Conservation (phyloP, 345 rosid genomes). For the Trapa incisa region DNA sequence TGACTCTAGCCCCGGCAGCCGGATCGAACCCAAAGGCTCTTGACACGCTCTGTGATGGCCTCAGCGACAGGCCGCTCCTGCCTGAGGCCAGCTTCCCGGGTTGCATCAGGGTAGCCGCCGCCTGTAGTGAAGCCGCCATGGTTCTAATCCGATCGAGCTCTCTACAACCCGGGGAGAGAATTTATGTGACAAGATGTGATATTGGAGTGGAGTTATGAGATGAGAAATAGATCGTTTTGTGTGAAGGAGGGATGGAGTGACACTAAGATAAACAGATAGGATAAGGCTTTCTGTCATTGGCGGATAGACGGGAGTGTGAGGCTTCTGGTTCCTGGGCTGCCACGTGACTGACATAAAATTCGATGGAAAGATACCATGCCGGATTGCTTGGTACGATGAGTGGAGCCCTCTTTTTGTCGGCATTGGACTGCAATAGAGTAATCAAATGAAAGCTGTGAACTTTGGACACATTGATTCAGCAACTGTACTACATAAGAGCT, state of each 20-base stretch:
- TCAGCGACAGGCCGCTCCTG: conserved; percentile 25
- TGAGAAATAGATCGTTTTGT: neutral
- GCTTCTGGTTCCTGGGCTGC: conserved; percentile 18
- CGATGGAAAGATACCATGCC: conserved; percentile 21
- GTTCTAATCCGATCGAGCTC: neutral
- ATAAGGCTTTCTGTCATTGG: conserved; percentile 68
- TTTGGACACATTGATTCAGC: no score
- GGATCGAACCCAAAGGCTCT: conserved; percentile 54
- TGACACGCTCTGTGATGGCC: conserved; percentile 36
- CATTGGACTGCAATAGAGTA: no score
- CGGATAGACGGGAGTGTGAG: conserved; percentile 13
- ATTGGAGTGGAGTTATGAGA: neutral
- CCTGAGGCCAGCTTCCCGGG: conserved; percentile 46
- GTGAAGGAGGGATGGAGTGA: conserved; percentile 5
- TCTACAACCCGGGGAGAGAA: neutral
- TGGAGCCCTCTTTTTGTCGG: neutral
- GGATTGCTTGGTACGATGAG: neutral
- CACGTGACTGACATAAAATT: conserved; percentile 34
- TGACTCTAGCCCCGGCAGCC: conserved; percentile 32
- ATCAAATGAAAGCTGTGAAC: no score
- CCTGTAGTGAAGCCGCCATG: conserved; percentile 89
- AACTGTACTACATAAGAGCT: no score
- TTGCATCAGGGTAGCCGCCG: conserved; percentile 76
- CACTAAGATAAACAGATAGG: conserved; percentile 57
- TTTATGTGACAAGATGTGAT: neutral